Conservation (phyloP, 805 yeast genomes). For the Schizosaccharomyces osmophilus region DNA sequence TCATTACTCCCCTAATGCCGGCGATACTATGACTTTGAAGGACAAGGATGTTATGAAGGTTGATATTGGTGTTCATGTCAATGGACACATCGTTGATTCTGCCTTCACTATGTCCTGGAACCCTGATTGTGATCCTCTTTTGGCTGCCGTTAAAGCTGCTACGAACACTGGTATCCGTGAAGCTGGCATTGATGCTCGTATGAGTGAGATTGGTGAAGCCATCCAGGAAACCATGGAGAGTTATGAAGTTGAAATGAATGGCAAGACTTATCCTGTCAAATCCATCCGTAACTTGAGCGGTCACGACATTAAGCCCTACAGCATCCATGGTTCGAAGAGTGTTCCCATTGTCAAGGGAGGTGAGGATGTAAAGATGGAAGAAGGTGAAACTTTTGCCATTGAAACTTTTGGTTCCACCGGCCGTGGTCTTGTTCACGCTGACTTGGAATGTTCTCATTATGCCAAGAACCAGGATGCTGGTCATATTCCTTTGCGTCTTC, state of each 20-base stretch:
- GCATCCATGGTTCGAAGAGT: conserved; percentile 82
- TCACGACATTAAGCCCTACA: conserved; percentile 64
- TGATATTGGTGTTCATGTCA: conserved; percentile 88
- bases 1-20: conserved; percentile 90
- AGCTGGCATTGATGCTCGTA: conserved; percentile 86
- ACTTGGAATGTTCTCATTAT: conserved; percentile 90
- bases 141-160: conserved; percentile 74
- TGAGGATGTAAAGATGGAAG: conserved; percentile 94
- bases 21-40: conserved; percentile 57
- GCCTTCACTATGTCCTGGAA: conserved; percentile 85
- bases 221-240: conserved; percentile 95
- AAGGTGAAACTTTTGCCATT: conserved; percentile 91
- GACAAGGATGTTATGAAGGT: conserved; percentile 90
- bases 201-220: conserved; percentile 87
- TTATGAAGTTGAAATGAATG: conserved; percentile 75
- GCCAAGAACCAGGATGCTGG: conserved; percentile 32
- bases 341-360: conserved; percentile 90
- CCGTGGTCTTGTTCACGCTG: conserved; percentile 59
- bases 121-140: conserved; percentile 51
- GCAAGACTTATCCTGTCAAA: conserved; percentile 62
- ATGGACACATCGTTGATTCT: conserved; percentile 81
- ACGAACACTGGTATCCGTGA: conserved; percentile 80
- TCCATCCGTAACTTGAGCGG: conserved; percentile 85
- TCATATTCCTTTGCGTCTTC: conserved; percentile 29
- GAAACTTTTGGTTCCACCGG: conserved; percentile 98